Evolutionary conservation across 2,329 filamentous ascomycete species (phyloP).

Genomic region (Helotiales sp.): DNA sequence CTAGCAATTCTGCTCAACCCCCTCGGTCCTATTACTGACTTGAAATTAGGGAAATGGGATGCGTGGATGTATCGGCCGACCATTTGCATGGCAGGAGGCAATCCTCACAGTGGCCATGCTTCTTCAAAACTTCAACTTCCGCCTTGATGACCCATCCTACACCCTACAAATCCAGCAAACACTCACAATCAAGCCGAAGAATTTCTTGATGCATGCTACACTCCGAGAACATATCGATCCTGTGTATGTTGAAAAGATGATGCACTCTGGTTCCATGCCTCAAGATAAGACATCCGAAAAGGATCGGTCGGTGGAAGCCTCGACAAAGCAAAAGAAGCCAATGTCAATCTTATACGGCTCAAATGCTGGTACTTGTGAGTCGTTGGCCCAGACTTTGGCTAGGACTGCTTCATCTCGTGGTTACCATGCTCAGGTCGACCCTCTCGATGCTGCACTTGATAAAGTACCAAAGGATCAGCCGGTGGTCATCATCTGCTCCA

Average conservation of each 20-base stretch:
- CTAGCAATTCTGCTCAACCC: not conserved
- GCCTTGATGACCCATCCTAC: constrained; percentile 61
- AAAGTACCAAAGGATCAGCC: constrained; percentile 60
- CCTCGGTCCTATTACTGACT: not conserved
- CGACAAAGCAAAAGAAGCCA: constrained; percentile 14
- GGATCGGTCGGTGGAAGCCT: not conserved
- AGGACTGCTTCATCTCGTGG: constrained; percentile 58
- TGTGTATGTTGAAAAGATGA: constrained; percentile 40
- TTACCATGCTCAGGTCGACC: constrained; percentile 51
- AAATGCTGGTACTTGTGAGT: constrained; percentile 75
- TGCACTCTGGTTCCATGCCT: constrained; percentile 24
- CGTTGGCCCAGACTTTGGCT: constrained; percentile 63
- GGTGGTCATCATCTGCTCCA: constrained; percentile 66
- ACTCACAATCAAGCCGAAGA: constrained; percentile 62
- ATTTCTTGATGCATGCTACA: constrained; percentile 60
- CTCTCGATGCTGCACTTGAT: constrained; percentile 61
- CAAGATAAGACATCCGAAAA: not conserved
- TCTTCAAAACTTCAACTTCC: constrained; percentile 71
- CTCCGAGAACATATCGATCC: constrained; percentile 51
- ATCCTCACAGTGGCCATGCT: constrained; percentile 61
- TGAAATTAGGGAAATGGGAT: constrained; percentile 54
- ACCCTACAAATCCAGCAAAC: constrained; percentile 54
- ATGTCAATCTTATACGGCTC: constrained; percentile 70
- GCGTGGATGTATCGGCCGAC: constrained; percentile 69
- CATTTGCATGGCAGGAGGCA: constrained; percentile 75